Evolutionary conservation across 75 land plant genomes (phyloP).

Genomic region (Cupressus sempervirens): DNA sequence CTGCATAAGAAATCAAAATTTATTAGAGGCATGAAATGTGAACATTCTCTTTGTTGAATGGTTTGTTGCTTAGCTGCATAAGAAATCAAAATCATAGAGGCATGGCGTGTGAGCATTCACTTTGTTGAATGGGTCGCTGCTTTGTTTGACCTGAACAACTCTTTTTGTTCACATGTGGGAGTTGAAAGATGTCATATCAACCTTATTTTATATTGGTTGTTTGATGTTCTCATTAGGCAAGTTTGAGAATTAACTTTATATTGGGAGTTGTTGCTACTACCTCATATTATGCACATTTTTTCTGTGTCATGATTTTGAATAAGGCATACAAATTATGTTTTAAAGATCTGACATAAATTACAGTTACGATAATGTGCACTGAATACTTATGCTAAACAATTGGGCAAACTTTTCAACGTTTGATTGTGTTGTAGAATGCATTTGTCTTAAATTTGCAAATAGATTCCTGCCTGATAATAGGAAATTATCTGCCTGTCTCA

Average conservation of each 20-base stretch:
- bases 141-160: not conserved
- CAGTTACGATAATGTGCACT: not conserved
- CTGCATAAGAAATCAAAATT: constrained; percentile 20
- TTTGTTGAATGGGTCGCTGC: not conserved
- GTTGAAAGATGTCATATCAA: not conserved
- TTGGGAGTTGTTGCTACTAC: not conserved
- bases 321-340: not conserved
- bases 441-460: not conserved
- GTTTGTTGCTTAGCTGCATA: constrained; percentile 18
- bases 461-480: not conserved
- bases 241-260: not conserved
- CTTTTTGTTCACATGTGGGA: not conserved
- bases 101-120: not conserved
- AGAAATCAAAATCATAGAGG: constrained; percentile 1
- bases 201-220: not conserved
- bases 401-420: not conserved
- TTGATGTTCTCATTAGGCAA: not conserved
- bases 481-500: not conserved
- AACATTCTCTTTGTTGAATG: not conserved
- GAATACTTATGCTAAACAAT: not conserved
- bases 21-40: not conserved
- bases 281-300: not conserved
- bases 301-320: not conserved
- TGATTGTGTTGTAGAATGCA: not conserved
- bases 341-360: not conserved